Evolutionary conservation across 371 early-diverging fungal species (phyloP), one percentile per base, ranked within the genome.

Genomic region (Rhizopus microsporus): DNA sequence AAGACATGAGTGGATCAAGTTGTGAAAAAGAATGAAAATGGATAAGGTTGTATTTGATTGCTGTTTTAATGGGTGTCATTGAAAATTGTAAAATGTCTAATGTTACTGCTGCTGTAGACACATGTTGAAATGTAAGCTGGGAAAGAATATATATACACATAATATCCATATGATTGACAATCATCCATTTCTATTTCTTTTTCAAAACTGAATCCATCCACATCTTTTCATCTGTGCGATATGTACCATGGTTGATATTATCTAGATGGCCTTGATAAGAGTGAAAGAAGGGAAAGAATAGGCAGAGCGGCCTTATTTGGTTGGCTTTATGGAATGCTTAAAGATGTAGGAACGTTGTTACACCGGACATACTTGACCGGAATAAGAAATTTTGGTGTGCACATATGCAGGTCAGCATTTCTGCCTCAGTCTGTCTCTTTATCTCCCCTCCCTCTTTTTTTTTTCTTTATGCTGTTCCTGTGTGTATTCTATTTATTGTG

Each of bases 371-470:
- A 23, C 23, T 23, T 23, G 7, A 13, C 38, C 38, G 38, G 38
- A 37, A 37, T 37, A 37, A 37, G 38, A 37, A 37, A 37, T 37
- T 5, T 37, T 10, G 10, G 5, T 37, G 23, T 23, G 23, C 23
- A 23, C 23, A 23, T 23, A 23, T 23, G 23, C 23, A 23, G 23
- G 23, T 23, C 23, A 23, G 23, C 54, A 54, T 58, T 56, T 45
- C 47, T 61, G 44, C 57, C 33, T 43, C 15, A 53, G 12, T 34
- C 3, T 39, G 29, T 38, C 30, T 29, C 35, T 33, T 42, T 34
- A 57, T 23, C 35, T 48, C 43, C 48, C 49, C 46, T 50, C 54
- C 45, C 30, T 44, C 37, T 57, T 7, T 23, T 32, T n/a, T 17
- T 45, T 23, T 34, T 40, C 34, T 39, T 10, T 23, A 17, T 39